phyloP scores from a whole-genome alignment of 2,329 filamentous ascomycete species.

The Diaporthe sp. region DNA sequence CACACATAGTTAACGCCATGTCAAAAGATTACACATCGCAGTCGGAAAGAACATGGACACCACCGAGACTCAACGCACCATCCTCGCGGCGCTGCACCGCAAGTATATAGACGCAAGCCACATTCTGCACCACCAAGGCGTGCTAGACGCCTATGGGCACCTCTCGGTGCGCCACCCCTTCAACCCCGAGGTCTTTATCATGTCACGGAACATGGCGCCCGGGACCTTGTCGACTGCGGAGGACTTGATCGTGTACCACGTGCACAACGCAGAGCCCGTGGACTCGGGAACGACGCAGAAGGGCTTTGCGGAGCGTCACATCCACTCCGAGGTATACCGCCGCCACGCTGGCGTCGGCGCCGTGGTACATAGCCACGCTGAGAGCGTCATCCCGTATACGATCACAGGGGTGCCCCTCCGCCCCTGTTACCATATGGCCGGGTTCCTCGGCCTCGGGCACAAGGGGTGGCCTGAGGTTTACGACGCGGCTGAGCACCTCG shows the following conservation, averaged over 20 bases:
- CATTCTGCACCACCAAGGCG: conserved; percentile 60
- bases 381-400: conserved; percentile 53
- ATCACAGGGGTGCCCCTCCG: conserved; percentile 52
- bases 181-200: conserved; percentile 57
- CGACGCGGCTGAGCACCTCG: conserved; percentile 44
- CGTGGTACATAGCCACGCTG: conserved; percentile 56
- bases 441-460: conserved; percentile 50
- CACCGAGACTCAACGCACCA: neutral
- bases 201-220: conserved; percentile 58
- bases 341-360: conserved; percentile 49
- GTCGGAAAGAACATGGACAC: conserved; percentile 5
- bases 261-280: conserved; percentile 53
- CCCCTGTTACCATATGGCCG: conserved; percentile 54
- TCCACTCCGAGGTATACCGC: conserved; percentile 59
- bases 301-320: conserved; percentile 56
- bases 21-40: neutral
- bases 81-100: conserved; percentile 25
- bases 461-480: conserved; percentile 42
- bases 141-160: conserved; percentile 66
- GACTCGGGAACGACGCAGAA: conserved; percentile 48
- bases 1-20: no score
- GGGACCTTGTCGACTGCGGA: conserved; percentile 53
- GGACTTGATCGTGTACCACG: conserved; percentile 59
- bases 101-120: conserved; percentile 57
- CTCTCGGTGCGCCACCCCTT: conserved; percentile 61